phyloP scores from a whole-genome alignment of 2,329 filamentous ascomycete species.

The Lasiodiplodia sp. region DNA sequence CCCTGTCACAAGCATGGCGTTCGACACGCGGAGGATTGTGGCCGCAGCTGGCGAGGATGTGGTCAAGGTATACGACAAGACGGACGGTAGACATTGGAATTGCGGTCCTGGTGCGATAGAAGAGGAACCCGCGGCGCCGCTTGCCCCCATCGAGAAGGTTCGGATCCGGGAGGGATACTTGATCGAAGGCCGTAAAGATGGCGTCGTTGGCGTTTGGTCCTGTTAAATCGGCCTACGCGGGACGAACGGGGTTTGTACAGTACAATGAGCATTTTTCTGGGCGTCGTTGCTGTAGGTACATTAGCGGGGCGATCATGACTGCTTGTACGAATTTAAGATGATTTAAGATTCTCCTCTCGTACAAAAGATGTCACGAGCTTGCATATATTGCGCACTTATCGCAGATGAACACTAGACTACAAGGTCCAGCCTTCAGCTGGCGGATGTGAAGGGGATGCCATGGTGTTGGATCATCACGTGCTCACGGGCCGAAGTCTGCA shows the following conservation, averaged over 20 bases:
- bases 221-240: constrained; percentile 36
- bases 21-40: constrained; percentile 88
- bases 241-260: constrained; percentile 2
- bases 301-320: constrained; percentile 10
- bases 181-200: constrained; percentile 87
- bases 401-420: neutral
- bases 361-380: neutral
- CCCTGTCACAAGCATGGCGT: constrained; percentile 95
- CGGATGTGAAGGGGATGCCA: neutral
- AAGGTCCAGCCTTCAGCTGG: neutral
- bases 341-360: neutral
- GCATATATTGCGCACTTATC: neutral
- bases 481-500: neutral
- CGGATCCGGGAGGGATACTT: constrained; percentile 93
- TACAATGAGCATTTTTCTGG: constrained; percentile 22
- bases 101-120: constrained; percentile 80
- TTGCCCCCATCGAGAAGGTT: constrained; percentile 74
- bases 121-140: constrained; percentile 68
- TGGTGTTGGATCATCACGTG: constrained; percentile 3
- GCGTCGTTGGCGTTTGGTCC: constrained; percentile 85
- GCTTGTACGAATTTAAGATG: constrained; percentile 1
- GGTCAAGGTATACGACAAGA: constrained; percentile 98
- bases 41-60: constrained; percentile 90
- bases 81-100: constrained; percentile 94
- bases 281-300: constrained; percentile 14